Conservation (phyloP, 371 early-diverging fungal species). For the Lichtheimia ramosa region DNA sequence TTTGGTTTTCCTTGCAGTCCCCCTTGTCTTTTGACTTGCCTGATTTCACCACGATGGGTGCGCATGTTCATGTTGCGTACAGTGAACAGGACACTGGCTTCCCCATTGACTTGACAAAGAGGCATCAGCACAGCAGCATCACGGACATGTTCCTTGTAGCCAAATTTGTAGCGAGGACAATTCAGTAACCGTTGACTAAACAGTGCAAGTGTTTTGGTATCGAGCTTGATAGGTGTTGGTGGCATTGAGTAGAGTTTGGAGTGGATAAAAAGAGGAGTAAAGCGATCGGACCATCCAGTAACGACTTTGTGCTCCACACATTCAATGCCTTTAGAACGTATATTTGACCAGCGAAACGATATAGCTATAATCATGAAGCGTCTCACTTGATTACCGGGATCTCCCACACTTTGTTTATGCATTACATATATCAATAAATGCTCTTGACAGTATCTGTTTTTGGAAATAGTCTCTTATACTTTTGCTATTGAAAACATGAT, state of each 20-base stretch:
- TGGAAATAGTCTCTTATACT: no score
- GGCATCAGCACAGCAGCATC: slow-evolving; percentile 59
- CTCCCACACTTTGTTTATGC: no score
- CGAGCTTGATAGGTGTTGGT: slow-evolving; percentile 18
- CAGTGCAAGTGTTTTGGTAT: slow-evolving; percentile 27
- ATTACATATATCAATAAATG: no score
- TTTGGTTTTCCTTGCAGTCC: neutral
- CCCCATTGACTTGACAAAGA: slow-evolving; percentile 63
- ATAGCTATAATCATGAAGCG: no score
- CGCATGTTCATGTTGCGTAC: slow-evolving; percentile 70
- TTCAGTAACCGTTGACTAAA: slow-evolving; percentile 41
- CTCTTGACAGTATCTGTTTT: no score
- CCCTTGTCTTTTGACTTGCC: slow-evolving; percentile 29
- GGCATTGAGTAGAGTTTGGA: neutral
- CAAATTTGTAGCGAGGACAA: slow-evolving; percentile 34
- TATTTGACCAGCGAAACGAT: no score
- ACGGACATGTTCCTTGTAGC: slow-evolving; percentile 28
- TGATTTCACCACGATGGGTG: slow-evolving; percentile 80
- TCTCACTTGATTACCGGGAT: no score
- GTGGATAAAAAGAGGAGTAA: neutral
- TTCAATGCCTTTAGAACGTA: no score
- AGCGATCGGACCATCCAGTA: no score
- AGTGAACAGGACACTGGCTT: slow-evolving; percentile 80
- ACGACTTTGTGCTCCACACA: no score
- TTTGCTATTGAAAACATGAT: no score